These are phyloP conservation scores for Tetrastigma voinierianum DNA, from an alignment of 164 flowering plant genomes.

Conservation along the genomic window DNA sequence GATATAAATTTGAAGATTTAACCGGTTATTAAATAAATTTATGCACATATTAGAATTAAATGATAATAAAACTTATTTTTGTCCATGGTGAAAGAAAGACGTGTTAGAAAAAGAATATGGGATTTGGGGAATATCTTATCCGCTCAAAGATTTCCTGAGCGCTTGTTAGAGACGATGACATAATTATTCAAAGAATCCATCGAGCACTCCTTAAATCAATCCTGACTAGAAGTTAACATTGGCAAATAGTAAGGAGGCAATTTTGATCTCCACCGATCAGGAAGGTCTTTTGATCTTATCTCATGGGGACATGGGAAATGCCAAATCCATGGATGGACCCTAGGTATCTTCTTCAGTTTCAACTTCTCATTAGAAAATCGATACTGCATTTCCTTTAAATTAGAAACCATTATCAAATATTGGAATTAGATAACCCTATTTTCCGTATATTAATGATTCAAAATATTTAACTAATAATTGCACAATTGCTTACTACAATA, in stretches of 20 bases:
- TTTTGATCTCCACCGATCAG: conserved; percentile 17
- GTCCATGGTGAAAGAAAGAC: not conserved
- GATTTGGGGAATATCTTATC: not conserved
- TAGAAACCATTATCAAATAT: no score
- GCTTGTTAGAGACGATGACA: conserved; percentile 28
- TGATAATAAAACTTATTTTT: not conserved
- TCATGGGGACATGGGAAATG: conserved; percentile 46
- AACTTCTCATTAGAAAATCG: not conserved
- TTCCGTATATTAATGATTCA: no score
- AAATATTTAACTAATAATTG: no score
- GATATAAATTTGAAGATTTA: no score
- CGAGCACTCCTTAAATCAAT: conserved; percentile 12
- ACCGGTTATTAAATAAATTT: no score
- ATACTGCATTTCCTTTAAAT: no score
- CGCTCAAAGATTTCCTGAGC: conserved; percentile 5
- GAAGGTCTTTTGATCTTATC: conserved; percentile 24
- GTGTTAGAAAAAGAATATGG: not conserved
- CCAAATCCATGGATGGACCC: conserved; percentile 39
- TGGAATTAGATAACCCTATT: no score
- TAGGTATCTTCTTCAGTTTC: conserved; percentile 15
- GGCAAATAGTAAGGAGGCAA: conserved; percentile 37
- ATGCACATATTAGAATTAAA: no score
- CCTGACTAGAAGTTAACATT: conserved; percentile 9
- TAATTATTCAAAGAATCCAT: conserved; percentile 18
- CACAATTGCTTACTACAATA: not conserved